Evolutionary conservation across 2,329 filamentous ascomycete genomes (phyloP).

Genomic region (Alternaria brassicae): DNA sequence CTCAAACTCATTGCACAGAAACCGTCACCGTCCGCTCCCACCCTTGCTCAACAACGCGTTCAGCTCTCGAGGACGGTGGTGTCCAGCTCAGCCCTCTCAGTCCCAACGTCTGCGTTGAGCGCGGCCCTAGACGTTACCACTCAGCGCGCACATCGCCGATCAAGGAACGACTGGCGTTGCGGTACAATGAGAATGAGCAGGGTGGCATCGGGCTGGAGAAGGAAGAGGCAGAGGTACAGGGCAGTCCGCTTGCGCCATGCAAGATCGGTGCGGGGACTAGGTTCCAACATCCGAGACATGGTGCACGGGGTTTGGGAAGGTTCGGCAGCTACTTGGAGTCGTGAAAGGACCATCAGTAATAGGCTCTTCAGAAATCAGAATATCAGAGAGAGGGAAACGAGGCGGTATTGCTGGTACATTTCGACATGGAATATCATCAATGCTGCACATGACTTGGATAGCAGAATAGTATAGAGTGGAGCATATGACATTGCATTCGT

Average conservation of each 20-base stretch:
- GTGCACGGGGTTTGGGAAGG: neutral
- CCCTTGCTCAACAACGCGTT: neutral
- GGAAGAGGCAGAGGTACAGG: neutral
- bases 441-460: neutral
- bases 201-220: neutral
- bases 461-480: neutral
- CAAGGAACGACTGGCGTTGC: neutral
- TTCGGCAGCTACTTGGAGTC: neutral
- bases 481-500: neutral
- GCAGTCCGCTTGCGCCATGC: constrained; percentile 6
- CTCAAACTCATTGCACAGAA: neutral
- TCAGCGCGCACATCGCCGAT: constrained; percentile 1
- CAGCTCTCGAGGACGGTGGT: constrained; percentile 11
- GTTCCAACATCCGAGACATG: constrained; percentile 14
- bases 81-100: constrained; percentile 33
- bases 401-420: neutral
- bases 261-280: constrained; percentile 16
- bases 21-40: neutral
- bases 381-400: neutral
- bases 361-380: neutral
- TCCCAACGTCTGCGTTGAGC: constrained; percentile 42
- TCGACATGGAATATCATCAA: neutral
- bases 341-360: neutral
- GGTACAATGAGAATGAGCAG: constrained; percentile 7
- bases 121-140: constrained; percentile 33